Evolutionary conservation across 1,139 yeast genomes (phyloP).

Genomic region (Geotrichum macrosporum): DNA sequence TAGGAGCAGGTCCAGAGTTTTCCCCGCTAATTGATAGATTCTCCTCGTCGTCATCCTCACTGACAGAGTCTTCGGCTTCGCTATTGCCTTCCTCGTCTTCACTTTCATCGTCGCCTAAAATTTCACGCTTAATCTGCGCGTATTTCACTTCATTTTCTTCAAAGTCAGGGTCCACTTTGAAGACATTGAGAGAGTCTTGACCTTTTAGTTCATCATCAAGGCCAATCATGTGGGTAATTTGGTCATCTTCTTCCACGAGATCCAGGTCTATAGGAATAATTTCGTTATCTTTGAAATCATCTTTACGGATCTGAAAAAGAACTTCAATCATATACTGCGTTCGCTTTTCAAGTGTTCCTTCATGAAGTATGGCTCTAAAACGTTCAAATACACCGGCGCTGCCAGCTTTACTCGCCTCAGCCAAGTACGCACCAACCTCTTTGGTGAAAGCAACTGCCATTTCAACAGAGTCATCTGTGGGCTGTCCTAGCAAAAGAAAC

Average conservation of each 20-base stretch:
- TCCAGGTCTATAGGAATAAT: slow-evolving; percentile 47
- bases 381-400: slow-evolving; percentile 56
- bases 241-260: slow-evolving; percentile 63
- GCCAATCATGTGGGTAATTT: slow-evolving; percentile 54
- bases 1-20: slow-evolving; percentile 22
- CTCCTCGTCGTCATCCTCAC: slow-evolving; percentile 24
- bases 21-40: slow-evolving; percentile 27
- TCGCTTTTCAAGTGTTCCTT: slow-evolving; percentile 45
- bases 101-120: slow-evolving; percentile 45
- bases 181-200: slow-evolving; percentile 49
- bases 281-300: slow-evolving; percentile 46
- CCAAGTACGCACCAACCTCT: slow-evolving; percentile 45
- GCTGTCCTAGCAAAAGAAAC: slow-evolving; percentile 51
- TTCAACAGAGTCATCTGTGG: slow-evolving; percentile 52
- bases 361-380: slow-evolving; percentile 57
- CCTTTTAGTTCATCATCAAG: slow-evolving; percentile 47
- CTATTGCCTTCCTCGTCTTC: slow-evolving; percentile 29
- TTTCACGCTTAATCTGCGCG: slow-evolving; percentile 40
- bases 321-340: slow-evolving; percentile 51
- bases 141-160: slow-evolving; percentile 49
- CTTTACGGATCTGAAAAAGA: slow-evolving; percentile 50
- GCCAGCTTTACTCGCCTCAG: slow-evolving; percentile 44
- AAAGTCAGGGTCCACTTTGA: slow-evolving; percentile 51
- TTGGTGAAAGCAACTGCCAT: slow-evolving; percentile 45
- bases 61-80: slow-evolving; percentile 25